Conservation (phyloP, 345 rosid species). For the Sisymbrium altissimum region DNA sequence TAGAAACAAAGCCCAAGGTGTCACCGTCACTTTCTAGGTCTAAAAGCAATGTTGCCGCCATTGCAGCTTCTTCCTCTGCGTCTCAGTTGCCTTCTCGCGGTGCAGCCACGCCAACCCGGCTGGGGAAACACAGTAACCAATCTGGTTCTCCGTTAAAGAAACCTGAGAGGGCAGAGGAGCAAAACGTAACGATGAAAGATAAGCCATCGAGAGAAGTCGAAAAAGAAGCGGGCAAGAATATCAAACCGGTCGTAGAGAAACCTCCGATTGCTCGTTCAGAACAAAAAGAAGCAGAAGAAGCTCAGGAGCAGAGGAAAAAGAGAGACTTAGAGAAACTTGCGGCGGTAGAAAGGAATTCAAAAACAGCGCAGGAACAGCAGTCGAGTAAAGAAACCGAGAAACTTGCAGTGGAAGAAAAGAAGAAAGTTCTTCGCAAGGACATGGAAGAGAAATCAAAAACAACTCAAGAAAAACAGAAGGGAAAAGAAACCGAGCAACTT, state of each 20-base stretch:
- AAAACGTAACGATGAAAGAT: neutral
- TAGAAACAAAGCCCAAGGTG: slow-evolving; percentile 19
- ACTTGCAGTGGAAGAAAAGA: slow-evolving; percentile 19
- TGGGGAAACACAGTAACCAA: slow-evolving; percentile 12
- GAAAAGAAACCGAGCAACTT: neutral
- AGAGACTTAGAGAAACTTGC: slow-evolving; percentile 19
- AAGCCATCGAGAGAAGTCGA: slow-evolving; percentile 9
- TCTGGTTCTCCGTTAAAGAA: slow-evolving; percentile 33
- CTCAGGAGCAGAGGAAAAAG: slow-evolving; percentile 17
- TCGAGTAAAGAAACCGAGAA: slow-evolving; percentile 17
- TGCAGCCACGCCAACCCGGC: neutral
- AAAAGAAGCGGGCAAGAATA: slow-evolving; percentile 19
- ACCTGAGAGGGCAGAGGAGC: slow-evolving; percentile 14
- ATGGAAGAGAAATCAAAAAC: neutral
- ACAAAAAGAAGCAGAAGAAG: slow-evolving; percentile 8
- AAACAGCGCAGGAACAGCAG: neutral
- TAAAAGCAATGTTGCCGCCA: slow-evolving; percentile 23
- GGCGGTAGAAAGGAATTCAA: slow-evolving; percentile 20
- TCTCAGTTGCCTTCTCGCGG: slow-evolving; percentile 19
- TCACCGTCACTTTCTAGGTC: slow-evolving; percentile 18
- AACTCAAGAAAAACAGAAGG: slow-evolving; percentile 7
- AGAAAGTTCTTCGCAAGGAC: slow-evolving; percentile 17
- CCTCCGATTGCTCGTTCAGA: slow-evolving; percentile 6
- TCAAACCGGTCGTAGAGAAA: neutral
- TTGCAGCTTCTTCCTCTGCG: slow-evolving; percentile 3